Base-by-base conservation (phyloP, 208 protist genomes). In the Crithidia mellificae region DNA sequence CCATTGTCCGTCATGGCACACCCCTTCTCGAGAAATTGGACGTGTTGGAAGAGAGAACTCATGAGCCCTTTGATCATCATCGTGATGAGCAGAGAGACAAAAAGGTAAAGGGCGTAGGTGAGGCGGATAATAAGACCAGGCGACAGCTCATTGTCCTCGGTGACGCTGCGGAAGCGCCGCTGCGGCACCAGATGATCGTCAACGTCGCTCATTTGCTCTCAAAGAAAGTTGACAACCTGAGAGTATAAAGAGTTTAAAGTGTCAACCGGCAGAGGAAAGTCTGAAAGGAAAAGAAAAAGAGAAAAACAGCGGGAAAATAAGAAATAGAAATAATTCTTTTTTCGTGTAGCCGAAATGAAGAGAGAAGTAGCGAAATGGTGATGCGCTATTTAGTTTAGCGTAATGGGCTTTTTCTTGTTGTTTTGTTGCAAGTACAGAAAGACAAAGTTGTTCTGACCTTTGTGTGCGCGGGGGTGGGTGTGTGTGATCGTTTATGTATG, bases 61-160 rank as follows among this genome's bases (percentile, higher is more conserved):
- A 95, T 68, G 49, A 74, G 55, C n/a, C 81, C 72, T 2, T 77
- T 78, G 14, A 83, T 43, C 43, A 94, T 49, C 81, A 97, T 83
- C 1, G 85, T 84, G 22, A 72, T 39, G 15, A 95, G 47, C 0
- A 97, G 79, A 0, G 83, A 83, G 4, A 92, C 24, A 36, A 97
- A 93, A 19, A 97, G 77, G 53, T 92, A 95, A 47, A 69, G 66
- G 3, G 90, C 87, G 61, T 94, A 97, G 58, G 85, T 82, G 29
- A 97, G 66, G 2, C 92, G 81, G 20, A 94, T 39, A 34, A 92
- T 65, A 19, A 94, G 61, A 36, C 77, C 83, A 14, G 91, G 91
- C 2, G 83, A 46, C 20, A 91, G 44, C 14, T 74, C 36, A 7
- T 36, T 56, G 34, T 80, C 77, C 2, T 81, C 80, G 50, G 68